Percentiles rank a stretch among this genome's conserved stretches.
phyloP scores from a whole-genome alignment of 2,329 filamentous ascomycete species.

The Blastomyces emzantsi region DNA sequence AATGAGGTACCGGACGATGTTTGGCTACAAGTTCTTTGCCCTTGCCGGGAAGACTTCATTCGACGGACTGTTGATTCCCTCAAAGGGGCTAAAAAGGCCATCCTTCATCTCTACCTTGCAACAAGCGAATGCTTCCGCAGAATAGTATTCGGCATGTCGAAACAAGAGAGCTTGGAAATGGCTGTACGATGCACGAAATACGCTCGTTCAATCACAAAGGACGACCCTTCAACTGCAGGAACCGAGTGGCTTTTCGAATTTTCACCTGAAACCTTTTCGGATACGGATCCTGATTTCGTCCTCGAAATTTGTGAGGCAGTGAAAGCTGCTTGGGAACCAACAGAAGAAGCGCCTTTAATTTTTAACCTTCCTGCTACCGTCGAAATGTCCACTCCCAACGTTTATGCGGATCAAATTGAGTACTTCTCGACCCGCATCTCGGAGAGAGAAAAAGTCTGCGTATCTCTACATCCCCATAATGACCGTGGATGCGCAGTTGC shows the following conservation, averaged over 20 bases:
- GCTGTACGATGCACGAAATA: conserved; percentile 80
- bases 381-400: conserved; percentile 87
- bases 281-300: conserved; percentile 75
- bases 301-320: conserved; percentile 83
- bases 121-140: conserved; percentile 92
- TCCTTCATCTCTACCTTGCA: conserved; percentile 91
- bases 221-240: conserved; percentile 48
- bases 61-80: conserved; percentile 80
- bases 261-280: conserved; percentile 63
- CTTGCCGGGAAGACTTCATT: conserved; percentile 87
- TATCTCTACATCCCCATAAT: conserved; percentile 91
- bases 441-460: conserved; percentile 76
- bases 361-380: conserved; percentile 97
- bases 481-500: conserved; percentile 85
- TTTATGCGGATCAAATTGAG: conserved; percentile 94
- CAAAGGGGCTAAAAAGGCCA: conserved; percentile 81
- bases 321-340: conserved; percentile 85
- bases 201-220: conserved; percentile 83
- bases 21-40: conserved; percentile 82
- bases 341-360: conserved; percentile 71
- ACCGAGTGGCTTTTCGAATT: conserved; percentile 49
- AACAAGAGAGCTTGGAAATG: conserved; percentile 70
- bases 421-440: conserved; percentile 83
- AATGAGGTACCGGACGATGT: conserved; percentile 81
- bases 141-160: conserved; percentile 79